Evolutionary conservation across 768 basidiomycete genomes (phyloP).

Genomic region (Mycena filopes): DNA sequence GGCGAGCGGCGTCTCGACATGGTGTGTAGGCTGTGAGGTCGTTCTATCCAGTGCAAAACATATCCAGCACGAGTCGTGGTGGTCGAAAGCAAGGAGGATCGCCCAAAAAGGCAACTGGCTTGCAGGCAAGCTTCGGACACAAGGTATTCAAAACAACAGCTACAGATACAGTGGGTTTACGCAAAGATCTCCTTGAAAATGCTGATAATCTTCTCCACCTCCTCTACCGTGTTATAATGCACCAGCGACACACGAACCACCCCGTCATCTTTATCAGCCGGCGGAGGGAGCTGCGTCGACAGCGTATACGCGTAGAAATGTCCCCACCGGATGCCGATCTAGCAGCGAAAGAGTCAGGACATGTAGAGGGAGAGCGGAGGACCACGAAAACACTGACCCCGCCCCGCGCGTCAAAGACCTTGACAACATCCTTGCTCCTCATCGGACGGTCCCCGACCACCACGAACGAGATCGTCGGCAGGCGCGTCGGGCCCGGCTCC

Average conservation of each 20-base stretch:
- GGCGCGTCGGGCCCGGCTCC: constrained; percentile 51
- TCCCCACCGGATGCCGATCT: constrained; percentile 84
- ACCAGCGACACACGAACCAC: constrained; percentile 82
- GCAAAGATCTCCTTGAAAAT: constrained; percentile 63
- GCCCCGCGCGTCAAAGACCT: constrained; percentile 69
- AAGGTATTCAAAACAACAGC: not conserved
- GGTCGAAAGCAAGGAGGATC: not conserved
- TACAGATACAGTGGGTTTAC: constrained; percentile 18
- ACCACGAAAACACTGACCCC: constrained; percentile 58
- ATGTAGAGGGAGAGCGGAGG: not conserved
- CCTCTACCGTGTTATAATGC: constrained; percentile 82
- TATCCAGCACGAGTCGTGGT: constrained; percentile 1
- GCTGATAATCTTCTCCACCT: constrained; percentile 69
- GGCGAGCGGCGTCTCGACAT: constrained; percentile 23
- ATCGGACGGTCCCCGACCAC: constrained; percentile 67
- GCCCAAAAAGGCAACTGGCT: not conserved
- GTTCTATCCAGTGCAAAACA: constrained; percentile 10
- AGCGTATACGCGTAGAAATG: constrained; percentile 83
- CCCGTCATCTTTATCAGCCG: constrained; percentile 69
- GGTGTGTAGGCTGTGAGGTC: not conserved
- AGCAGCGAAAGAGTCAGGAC: constrained; percentile 13
- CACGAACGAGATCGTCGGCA: constrained; percentile 79
- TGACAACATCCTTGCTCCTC: constrained; percentile 72
- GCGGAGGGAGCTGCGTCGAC: constrained; percentile 62
- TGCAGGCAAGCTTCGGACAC: not conserved